These are phyloP conservation scores for Henckelia pumila DNA, from an alignment of 257 asterid species.

Conservation along the genomic window DNA sequence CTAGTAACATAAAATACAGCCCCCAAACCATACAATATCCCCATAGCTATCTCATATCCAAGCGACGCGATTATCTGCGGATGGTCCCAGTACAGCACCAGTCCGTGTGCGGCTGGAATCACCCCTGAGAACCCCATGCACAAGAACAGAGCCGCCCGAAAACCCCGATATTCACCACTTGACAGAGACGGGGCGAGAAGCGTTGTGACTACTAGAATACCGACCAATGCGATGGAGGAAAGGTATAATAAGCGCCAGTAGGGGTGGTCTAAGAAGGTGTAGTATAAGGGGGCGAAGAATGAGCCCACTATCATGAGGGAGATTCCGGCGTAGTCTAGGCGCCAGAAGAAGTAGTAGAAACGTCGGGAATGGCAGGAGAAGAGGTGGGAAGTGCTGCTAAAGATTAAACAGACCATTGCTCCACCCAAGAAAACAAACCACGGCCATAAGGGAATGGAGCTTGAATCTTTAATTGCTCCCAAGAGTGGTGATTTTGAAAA, in stretches of 20 bases:
- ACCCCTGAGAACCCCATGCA: slow-evolving; percentile 87
- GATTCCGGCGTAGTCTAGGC: slow-evolving; percentile 87
- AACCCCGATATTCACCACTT: slow-evolving; percentile 52
- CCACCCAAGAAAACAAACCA: slow-evolving; percentile 88
- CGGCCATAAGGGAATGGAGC: slow-evolving; percentile 68
- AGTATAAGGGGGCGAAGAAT: slow-evolving; percentile 80
- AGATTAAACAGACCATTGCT: slow-evolving; percentile 76
- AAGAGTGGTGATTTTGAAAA: slow-evolving; percentile 38
- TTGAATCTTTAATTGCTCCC: slow-evolving; percentile 26
- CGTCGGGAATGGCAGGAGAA: slow-evolving; percentile 83
- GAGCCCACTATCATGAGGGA: slow-evolving; percentile 83
- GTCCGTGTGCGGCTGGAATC: slow-evolving; percentile 79
- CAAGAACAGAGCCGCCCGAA: slow-evolving; percentile 70
- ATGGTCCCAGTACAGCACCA: slow-evolving; percentile 50
- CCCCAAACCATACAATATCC: slow-evolving; percentile 66
- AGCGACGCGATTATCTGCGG: slow-evolving; percentile 51
- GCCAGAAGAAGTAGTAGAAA: slow-evolving; percentile 85
- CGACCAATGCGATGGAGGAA: slow-evolving; percentile 52
- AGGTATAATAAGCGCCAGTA: slow-evolving; percentile 59
- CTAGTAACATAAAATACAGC: slow-evolving; percentile 65
- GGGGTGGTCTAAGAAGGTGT: slow-evolving; percentile 63
- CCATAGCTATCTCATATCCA: slow-evolving; percentile 71
- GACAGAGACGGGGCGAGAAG: slow-evolving; percentile 73
- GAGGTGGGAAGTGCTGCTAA: slow-evolving; percentile 75
- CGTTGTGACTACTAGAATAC: slow-evolving; percentile 50